A percentile compares a stretch with the other conserved stretches of the same genome.
These are phyloP conservation scores for Copromyces sp. DNA, from an alignment of 495 filamentous ascomycete genomes.

Conservation along the genomic window DNA sequence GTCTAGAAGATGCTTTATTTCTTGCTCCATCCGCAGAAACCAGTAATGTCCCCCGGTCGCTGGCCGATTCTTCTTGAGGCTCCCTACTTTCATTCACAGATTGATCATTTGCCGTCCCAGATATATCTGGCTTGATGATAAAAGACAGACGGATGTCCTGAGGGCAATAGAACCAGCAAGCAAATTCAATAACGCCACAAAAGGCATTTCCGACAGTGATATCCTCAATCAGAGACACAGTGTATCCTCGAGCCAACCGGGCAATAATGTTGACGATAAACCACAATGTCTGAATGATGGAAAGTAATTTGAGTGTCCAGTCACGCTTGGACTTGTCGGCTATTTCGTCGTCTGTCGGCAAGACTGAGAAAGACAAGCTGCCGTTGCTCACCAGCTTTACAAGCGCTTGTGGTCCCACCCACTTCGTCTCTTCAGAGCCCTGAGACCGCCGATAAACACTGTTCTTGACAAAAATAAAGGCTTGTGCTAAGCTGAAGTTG, in stretches of 20 bases:
- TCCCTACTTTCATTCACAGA: neutral
- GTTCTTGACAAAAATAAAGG: neutral
- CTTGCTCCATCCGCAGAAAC: neutral
- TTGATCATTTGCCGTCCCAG: rapidly evolving
- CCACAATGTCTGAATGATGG: neutral
- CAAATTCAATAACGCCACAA: neutral
- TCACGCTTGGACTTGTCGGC: neutral
- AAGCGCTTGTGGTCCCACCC: rapidly evolving
- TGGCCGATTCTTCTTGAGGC: neutral
- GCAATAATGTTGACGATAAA: neutral
- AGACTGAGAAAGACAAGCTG: neutral
- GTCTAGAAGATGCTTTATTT: neutral
- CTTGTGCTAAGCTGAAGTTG: neutral
- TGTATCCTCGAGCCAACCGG: neutral
- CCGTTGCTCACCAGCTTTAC: neutral
- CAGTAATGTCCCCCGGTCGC: neutral
- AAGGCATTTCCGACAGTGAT: neutral
- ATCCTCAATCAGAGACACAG: neutral
- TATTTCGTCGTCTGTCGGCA: neutral
- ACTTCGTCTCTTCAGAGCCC: neutral
- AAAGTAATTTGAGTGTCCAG: neutral
- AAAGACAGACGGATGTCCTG: neutral
- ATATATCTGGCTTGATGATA: rapidly evolving
- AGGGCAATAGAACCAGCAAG: neutral
- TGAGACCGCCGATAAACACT: neutral